Evolutionary conservation across 768 basidiomycete species (phyloP).

Genomic region (Guyanaporus albipodus): DNA sequence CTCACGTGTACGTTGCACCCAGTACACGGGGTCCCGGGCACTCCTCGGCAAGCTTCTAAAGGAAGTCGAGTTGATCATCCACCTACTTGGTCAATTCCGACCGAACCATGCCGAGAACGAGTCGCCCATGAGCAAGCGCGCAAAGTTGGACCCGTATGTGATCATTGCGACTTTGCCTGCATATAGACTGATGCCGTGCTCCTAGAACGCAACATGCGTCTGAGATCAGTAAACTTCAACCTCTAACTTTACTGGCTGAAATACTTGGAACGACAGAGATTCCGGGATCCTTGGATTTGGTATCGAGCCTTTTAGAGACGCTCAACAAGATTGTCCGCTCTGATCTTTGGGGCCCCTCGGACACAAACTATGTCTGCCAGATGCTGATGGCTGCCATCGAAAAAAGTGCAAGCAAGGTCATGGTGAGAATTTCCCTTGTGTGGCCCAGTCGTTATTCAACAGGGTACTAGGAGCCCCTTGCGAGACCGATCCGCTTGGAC

Average conservation of each 20-base stretch:
- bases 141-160: conserved; percentile 60
- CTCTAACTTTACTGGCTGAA: conserved; percentile 63
- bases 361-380: conserved; percentile 76
- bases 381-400: conserved; percentile 81
- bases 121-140: conserved; percentile 59
- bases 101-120: conserved; percentile 39
- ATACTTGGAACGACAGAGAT: conserved; percentile 60
- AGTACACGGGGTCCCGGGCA: conserved; percentile 47
- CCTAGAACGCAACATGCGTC: conserved; percentile 20
- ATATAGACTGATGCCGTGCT: neutral
- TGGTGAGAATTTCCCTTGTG: conserved; percentile 36
- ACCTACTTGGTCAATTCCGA: conserved; percentile 48
- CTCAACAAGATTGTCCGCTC: conserved; percentile 62
- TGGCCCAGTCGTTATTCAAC: neutral
- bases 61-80: conserved; percentile 50
- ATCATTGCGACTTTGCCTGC: conserved; percentile 7
- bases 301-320: conserved; percentile 68
- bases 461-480: conserved; percentile 45
- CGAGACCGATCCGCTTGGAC: conserved; percentile 70
- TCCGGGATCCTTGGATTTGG: conserved; percentile 66
- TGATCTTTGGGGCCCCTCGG: conserved; percentile 51
- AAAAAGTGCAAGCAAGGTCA: conserved; percentile 52
- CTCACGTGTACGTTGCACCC: neutral
- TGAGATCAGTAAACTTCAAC: conserved; percentile 40
- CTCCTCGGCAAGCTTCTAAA: conserved; percentile 46